phyloP scores from a whole-genome alignment of 2,329 filamentous ascomycete species.

The Calycina herbarum region DNA sequence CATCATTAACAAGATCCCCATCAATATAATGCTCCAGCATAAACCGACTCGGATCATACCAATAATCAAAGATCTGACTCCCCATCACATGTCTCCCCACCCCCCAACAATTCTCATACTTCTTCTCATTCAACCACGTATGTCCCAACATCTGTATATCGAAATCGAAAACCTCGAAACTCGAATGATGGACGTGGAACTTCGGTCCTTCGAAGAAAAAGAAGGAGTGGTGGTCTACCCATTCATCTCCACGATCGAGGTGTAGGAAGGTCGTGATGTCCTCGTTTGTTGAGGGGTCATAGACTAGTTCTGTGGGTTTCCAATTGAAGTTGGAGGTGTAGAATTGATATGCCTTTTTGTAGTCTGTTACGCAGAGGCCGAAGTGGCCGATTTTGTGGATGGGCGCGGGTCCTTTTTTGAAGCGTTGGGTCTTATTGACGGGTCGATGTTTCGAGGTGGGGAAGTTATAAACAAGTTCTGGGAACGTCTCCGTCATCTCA shows the following conservation, averaged over 20 bases:
- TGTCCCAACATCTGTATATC: slow-evolving; percentile 71
- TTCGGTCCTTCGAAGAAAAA: slow-evolving; percentile 45
- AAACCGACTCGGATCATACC: slow-evolving; percentile 57
- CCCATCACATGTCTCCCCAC: slow-evolving; percentile 70
- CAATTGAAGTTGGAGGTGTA: slow-evolving; percentile 53
- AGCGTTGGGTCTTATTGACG: slow-evolving; percentile 51
- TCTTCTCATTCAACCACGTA: slow-evolving; percentile 63
- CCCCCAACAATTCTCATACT: slow-evolving; percentile 68
- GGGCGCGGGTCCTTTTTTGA: slow-evolving; percentile 49
- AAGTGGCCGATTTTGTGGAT: slow-evolving; percentile 58
- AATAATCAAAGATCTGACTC: slow-evolving; percentile 73
- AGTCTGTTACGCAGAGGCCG: slow-evolving; percentile 54
- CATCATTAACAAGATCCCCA: slow-evolving; percentile 62
- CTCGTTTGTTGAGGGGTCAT: slow-evolving; percentile 24
- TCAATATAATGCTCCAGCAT: slow-evolving; percentile 72
- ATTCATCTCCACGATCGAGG: slow-evolving; percentile 50
- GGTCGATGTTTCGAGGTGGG: slow-evolving; percentile 50
- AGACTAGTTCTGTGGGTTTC: slow-evolving; percentile 45
- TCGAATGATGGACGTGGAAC: slow-evolving; percentile 56
- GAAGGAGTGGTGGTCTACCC: slow-evolving; percentile 56
- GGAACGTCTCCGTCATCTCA: slow-evolving; percentile 41
- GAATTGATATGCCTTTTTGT: slow-evolving; percentile 50
- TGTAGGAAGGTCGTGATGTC: slow-evolving; percentile 53
- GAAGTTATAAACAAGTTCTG: slow-evolving; percentile 49
- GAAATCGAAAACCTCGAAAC: slow-evolving; percentile 71